Percentiles rank a stretch among this genome's conserved stretches.
phyloP scores from a whole-genome alignment of 1,139 yeast species.

The Pneumocystis murina region DNA sequence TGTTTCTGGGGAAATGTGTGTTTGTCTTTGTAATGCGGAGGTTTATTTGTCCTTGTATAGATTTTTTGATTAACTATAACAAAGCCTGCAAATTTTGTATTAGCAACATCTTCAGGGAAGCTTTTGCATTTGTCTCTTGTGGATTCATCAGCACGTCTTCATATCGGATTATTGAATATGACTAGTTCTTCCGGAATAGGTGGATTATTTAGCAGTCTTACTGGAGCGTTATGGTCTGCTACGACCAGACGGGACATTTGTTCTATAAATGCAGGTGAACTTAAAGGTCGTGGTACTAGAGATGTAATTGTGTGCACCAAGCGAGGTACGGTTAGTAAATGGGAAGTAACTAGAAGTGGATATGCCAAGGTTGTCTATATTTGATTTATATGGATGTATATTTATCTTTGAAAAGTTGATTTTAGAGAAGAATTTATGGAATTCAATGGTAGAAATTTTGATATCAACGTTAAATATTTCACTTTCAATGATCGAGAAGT shows the following conservation, averaged over 20 bases:
- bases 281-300: slow-evolving; percentile 39
- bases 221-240: slow-evolving; percentile 7
- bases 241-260: slow-evolving; percentile 37
- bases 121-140: slow-evolving; percentile 48
- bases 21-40: slow-evolving; percentile 35
- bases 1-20: slow-evolving; percentile 39
- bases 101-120: slow-evolving; percentile 60
- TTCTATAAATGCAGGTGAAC: slow-evolving; percentile 44
- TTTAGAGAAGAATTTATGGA: slow-evolving; percentile 26
- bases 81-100: slow-evolving; percentile 61
- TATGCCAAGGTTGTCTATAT: slow-evolving; percentile 16
- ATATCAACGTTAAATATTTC: not conserved
- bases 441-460: slow-evolving; percentile 25
- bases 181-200: slow-evolving; percentile 19
- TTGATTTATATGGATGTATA: slow-evolving; percentile 13
- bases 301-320: slow-evolving; percentile 29
- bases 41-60: not conserved
- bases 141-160: slow-evolving; percentile 54
- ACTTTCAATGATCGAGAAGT: slow-evolving; percentile 30
- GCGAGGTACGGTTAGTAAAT: slow-evolving; percentile 32
- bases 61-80: slow-evolving; percentile 16
- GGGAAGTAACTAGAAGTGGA: slow-evolving; percentile 36
- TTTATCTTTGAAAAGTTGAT: slow-evolving; percentile 25
- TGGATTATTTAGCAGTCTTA: slow-evolving; percentile 17
- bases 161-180: slow-evolving; percentile 14